Conservation (phyloP, 73 alveolate genomes). For the Loxodes magnus region DNA sequence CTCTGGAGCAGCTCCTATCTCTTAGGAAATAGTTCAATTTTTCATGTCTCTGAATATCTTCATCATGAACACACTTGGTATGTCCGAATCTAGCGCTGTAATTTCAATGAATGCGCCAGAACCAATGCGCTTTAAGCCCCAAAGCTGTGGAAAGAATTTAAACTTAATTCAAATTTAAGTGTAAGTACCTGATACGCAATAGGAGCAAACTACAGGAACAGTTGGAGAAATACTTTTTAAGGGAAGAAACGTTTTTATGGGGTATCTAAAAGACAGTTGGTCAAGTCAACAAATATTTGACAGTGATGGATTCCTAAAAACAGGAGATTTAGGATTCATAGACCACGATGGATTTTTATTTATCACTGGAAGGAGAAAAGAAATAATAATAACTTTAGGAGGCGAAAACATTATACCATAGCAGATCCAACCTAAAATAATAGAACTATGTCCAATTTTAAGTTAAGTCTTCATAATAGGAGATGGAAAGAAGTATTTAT, state of each 20-base stretch:
- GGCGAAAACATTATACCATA: constrained; percentile 97
- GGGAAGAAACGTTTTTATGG: constrained; percentile 84
- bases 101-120: neutral
- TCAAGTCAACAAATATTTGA: constrained; percentile 74
- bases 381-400: constrained; percentile 83
- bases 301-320: constrained; percentile 75
- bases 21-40: constrained; percentile 17
- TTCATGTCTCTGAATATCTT: constrained; percentile 37
- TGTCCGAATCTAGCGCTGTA: constrained; percentile 25
- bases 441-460: neutral
- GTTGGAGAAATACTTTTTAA: constrained; percentile 88
- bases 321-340: constrained; percentile 87
- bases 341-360: constrained; percentile 59
- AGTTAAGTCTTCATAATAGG: constrained; percentile 5
- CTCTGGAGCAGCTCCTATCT: constrained; percentile 50
- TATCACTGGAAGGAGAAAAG: constrained; percentile 48
- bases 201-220: constrained; percentile 27
- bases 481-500: neutral
- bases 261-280: constrained; percentile 75
- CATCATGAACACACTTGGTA: constrained; percentile 25
- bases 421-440: constrained; percentile 57
- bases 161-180: no score
- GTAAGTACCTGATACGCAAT: no score
- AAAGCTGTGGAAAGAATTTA: no score
- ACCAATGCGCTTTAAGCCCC: no score